phyloP scores from a whole-genome alignment of 345 rosid species.

The Eucalyptus guilfoylei region DNA sequence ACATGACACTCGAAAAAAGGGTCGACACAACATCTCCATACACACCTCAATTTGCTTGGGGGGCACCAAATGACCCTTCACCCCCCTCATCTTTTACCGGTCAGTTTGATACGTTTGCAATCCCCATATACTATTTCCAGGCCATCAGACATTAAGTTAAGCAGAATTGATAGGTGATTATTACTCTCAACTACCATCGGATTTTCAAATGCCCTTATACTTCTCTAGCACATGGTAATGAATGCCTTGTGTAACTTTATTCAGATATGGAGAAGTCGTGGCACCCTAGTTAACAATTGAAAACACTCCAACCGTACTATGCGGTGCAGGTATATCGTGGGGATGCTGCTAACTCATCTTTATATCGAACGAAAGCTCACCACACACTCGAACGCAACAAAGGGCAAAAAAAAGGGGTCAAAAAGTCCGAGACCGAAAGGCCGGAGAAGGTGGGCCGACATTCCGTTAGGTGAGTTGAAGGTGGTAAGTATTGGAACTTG shows the following conservation, averaged over 20 bases:
- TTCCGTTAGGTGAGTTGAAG: background rate
- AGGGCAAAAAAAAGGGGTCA: background rate
- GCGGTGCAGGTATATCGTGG: background rate
- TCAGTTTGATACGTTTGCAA: background rate
- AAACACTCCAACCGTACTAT: background rate
- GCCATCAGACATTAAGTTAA: background rate
- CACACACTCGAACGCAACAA: fast-evolving
- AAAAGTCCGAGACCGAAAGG: background rate
- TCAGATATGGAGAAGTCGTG: background rate
- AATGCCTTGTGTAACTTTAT: background rate
- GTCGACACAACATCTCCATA: background rate
- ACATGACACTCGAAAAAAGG: no score
- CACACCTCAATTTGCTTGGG: background rate
- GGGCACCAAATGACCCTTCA: no score
- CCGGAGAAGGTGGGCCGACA: background rate
- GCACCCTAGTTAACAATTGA: background rate
- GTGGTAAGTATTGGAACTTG: background rate
- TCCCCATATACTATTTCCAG: background rate
- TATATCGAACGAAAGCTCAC: background rate
- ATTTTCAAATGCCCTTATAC: background rate
- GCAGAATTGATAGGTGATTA: background rate
- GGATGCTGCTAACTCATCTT: background rate
- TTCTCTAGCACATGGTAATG: background rate
- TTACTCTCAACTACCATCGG: background rate
- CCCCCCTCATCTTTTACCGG: background rate